A percentile compares a stretch with the other conserved stretches of the same genome.
Evolutionary conservation across 208 protist genomes (phyloP).

Genomic region (Phytomonas sp.): DNA sequence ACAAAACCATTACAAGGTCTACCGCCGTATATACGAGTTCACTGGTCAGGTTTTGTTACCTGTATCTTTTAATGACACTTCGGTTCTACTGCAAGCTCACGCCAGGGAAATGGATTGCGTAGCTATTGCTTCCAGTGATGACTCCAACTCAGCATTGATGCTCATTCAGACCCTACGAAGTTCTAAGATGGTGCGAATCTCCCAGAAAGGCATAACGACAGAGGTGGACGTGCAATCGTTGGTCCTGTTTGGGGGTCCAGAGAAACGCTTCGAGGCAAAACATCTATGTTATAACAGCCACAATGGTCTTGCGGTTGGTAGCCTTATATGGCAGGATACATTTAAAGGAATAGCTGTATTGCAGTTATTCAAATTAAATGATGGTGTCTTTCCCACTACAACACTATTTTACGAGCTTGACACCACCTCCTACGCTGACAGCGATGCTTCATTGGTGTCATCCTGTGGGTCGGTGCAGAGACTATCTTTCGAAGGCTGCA

Average conservation of each 20-base stretch:
- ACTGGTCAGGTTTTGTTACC: not conserved
- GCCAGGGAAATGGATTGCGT: not conserved
- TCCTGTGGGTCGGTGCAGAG: not conserved
- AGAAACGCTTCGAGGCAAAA: not conserved
- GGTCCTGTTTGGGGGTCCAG: not conserved
- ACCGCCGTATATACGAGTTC: not conserved
- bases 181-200: not conserved
- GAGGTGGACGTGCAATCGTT: not conserved
- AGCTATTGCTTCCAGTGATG: not conserved
- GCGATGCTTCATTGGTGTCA: not conserved
- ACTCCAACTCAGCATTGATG: not conserved
- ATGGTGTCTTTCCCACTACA: not conserved
- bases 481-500: not conserved
- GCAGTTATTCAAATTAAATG: not conserved
- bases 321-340: not conserved
- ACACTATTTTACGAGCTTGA: not conserved
- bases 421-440: not conserved
- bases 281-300: not conserved
- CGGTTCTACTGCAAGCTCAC: not conserved
- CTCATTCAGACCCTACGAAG: not conserved
- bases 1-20: not conserved
- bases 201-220: not conserved
- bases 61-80: not conserved
- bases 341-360: not conserved
- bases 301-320: not conserved